These are phyloP conservation scores for Suhomyces ambrosiae DNA, from an alignment of 1,139 yeast species.

Conservation along the genomic window DNA sequence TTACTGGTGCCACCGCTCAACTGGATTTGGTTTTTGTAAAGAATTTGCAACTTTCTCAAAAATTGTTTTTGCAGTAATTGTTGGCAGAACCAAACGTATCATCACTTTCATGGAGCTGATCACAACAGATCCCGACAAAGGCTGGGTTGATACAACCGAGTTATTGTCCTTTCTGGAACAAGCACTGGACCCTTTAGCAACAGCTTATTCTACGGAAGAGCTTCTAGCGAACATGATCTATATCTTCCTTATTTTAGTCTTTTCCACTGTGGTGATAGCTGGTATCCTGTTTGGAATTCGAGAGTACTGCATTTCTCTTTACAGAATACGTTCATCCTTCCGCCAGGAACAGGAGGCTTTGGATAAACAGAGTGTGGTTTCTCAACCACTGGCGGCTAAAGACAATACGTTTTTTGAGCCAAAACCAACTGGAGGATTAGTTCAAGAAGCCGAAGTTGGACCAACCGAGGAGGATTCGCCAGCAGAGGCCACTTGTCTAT, in stretches of 20 bases:
- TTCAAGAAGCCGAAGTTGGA: conserved; percentile 1
- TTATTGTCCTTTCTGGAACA: background rate
- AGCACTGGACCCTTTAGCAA: background rate
- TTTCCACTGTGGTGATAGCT: conserved; percentile 24
- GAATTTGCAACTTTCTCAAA: too few relatives aligned
- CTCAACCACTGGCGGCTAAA: background rate
- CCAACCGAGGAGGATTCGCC: too few relatives aligned
- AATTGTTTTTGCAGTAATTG: too few relatives aligned
- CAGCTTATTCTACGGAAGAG: conserved; percentile 18
- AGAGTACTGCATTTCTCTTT: conserved; percentile 27
- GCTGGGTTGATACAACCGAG: background rate
- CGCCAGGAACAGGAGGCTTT: background rate
- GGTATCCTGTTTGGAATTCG: conserved; percentile 29
- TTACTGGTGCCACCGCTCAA: too few relatives aligned
- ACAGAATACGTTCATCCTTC: conserved; percentile 3
- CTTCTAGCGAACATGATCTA: conserved; percentile 34
- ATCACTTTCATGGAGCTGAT: too few relatives aligned
- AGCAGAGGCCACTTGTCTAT: too few relatives aligned
- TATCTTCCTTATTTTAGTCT: conserved; percentile 29
- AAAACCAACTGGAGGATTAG: background rate
- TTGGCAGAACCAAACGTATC: too few relatives aligned
- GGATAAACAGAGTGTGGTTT: conserved; percentile 4
- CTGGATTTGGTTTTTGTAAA: too few relatives aligned
- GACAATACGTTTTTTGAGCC: background rate
- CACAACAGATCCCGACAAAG: too few relatives aligned